phyloP scores from a whole-genome alignment of 163 green algal species.

The Picocystis sp. region DNA sequence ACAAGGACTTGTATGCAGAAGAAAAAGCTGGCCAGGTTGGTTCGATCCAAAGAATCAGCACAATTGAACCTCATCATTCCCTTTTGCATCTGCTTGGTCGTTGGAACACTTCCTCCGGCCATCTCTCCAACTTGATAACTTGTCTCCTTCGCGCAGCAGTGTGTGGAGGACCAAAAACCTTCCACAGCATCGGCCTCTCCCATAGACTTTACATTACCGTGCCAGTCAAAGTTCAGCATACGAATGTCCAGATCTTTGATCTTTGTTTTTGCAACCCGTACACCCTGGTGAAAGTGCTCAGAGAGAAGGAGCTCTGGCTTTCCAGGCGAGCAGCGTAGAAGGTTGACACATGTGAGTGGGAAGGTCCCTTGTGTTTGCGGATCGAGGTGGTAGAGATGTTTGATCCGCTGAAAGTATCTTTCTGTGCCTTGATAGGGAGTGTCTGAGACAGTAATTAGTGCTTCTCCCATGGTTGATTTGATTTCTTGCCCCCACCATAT shows the following conservation, averaged over 20 bases:
- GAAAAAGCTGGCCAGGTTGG: constrained; percentile 94
- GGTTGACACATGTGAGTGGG: constrained; percentile 76
- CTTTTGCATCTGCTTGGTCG: constrained; percentile 31
- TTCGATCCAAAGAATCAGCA: constrained; percentile 90
- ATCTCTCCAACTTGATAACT: background rate
- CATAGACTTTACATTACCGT: constrained; percentile 70
- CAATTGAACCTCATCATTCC: constrained; percentile 94
- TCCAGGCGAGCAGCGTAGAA: constrained; percentile 65
- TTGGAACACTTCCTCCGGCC: background rate
- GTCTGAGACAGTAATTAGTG: constrained; percentile 61
- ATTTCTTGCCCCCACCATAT: constrained; percentile 92
- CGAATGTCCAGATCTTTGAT: constrained; percentile 28
- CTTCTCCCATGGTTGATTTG: constrained; percentile 67
- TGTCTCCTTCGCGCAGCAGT: background rate
- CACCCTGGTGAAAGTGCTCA: constrained; percentile 49
- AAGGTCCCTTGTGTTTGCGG: constrained; percentile 12
- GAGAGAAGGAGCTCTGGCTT: constrained; percentile 50
- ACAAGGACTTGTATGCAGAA: constrained; percentile 53
- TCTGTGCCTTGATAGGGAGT: constrained; percentile 59
- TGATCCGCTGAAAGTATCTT: constrained; percentile 14
- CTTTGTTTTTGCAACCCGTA: constrained; percentile 30
- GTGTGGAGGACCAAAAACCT: constrained; percentile 51
- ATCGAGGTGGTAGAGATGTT: constrained; percentile 3
- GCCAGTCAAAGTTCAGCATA: constrained; percentile 67
- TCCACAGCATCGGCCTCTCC: constrained; percentile 65